Conservation (phyloP, 2,329 filamentous ascomycete species). For the Trichoderma afroharzianum region DNA sequence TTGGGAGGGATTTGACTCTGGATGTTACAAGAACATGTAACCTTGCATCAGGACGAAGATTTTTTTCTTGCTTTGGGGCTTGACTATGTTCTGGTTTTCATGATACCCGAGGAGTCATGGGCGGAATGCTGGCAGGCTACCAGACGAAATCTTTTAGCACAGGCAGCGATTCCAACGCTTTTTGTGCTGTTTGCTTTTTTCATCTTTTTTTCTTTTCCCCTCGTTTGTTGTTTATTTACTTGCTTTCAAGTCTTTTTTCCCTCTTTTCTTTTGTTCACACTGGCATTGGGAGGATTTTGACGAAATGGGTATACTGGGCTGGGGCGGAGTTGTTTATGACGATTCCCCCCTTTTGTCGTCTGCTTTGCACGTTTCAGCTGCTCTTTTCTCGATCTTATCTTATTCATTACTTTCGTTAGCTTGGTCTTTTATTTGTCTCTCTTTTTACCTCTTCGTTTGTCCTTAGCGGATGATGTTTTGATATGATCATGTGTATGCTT, state of each 20-base stretch:
- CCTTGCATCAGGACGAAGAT: slow-evolving; percentile 26
- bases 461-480: background rate
- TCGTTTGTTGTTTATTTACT: background rate
- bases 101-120: slow-evolving; percentile 32
- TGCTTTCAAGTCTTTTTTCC: background rate
- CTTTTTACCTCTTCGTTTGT: background rate
- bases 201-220: background rate
- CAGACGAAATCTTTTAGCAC: background rate
- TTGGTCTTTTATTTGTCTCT: background rate
- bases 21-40: slow-evolving; percentile 24
- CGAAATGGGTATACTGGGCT: background rate
- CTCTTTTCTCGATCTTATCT: background rate
- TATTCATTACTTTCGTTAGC: background rate
- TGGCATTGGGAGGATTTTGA: background rate
- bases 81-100: slow-evolving; percentile 31
- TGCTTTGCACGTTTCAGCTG: background rate
- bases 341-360: background rate
- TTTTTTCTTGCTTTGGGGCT: slow-evolving; percentile 25
- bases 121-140: slow-evolving; percentile 17
- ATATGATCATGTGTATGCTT: background rate
- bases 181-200: background rate
- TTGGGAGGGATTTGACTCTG: slow-evolving; percentile 23
- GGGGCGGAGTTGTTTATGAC: slow-evolving; percentile 9
- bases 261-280: background rate
- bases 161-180: background rate